A percentile compares a stretch with the other conserved stretches of the same genome.
Evolutionary conservation across 106 monocot genomes (phyloP).

Genomic region (Platanthera zijinensis): DNA sequence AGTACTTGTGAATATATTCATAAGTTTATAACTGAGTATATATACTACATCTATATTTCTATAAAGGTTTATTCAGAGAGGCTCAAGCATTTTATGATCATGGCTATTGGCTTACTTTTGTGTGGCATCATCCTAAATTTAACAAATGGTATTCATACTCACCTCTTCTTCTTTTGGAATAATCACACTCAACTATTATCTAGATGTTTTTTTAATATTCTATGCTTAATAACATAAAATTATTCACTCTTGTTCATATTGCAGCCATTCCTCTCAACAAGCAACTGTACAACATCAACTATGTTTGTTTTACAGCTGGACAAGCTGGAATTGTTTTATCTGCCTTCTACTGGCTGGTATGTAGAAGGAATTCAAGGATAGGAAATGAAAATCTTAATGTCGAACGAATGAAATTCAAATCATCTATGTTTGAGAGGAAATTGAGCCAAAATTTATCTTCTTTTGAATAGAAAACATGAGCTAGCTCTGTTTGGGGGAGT

Average conservation of each 20-base stretch:
- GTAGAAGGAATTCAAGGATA: neutral
- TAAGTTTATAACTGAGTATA: too few relatives aligned
- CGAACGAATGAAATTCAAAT: too few relatives aligned
- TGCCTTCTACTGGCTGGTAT: conserved; percentile 42
- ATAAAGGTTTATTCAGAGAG: conserved; percentile 29
- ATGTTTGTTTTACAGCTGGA: conserved; percentile 50
- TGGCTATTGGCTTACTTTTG: conserved; percentile 32
- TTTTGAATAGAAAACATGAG: too few relatives aligned
- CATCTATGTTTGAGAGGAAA: too few relatives aligned
- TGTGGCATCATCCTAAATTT: conserved; percentile 36
- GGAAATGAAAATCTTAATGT: too few relatives aligned
- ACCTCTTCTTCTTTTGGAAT: neutral
- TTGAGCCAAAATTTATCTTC: too few relatives aligned
- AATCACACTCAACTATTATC: neutral
- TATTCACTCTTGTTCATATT: neutral
- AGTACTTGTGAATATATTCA: too few relatives aligned
- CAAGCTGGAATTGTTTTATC: conserved; percentile 46
- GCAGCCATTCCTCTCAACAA: conserved; percentile 53
- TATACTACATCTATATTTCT: neutral
- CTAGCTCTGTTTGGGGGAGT: too few relatives aligned
- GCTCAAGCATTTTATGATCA: conserved; percentile 34
- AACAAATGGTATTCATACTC: conserved; percentile 25
- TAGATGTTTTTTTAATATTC: neutral
- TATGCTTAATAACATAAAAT: neutral
- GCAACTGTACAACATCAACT: conserved; percentile 50